Evolutionary conservation across 2,329 filamentous ascomycete genomes (phyloP).

Genomic region (Xylaria sp.): DNA sequence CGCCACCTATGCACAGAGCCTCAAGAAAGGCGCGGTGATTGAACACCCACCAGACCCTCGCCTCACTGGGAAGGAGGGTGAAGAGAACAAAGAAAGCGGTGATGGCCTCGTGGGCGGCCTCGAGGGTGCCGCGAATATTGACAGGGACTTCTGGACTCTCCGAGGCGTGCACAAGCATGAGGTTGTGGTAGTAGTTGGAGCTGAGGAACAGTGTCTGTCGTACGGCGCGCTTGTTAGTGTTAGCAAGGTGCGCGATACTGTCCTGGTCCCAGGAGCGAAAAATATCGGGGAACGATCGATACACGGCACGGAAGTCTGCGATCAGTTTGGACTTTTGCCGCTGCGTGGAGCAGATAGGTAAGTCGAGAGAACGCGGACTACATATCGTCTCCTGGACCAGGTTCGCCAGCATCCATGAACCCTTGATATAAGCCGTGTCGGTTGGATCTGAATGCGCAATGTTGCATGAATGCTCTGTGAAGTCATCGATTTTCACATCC

Average conservation of each 20-base stretch:
- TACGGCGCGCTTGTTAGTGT: conserved; percentile 59
- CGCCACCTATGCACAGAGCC: conserved; percentile 61
- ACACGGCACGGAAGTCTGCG: conserved; percentile 63
- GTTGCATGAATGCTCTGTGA: conserved; percentile 56
- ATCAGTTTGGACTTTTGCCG: conserved; percentile 66
- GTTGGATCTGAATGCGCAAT: conserved; percentile 57
- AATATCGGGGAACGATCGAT: conserved; percentile 64
- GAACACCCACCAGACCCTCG: conserved; percentile 79
- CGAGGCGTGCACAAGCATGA: conserved; percentile 72
- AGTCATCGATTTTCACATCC: conserved; percentile 69
- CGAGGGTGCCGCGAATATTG: conserved; percentile 64
- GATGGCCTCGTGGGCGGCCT: conserved; percentile 71
- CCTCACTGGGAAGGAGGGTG: conserved; percentile 62
- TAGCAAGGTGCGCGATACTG: conserved; percentile 52
- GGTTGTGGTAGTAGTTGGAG: conserved; percentile 78
- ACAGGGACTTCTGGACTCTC: conserved; percentile 59
- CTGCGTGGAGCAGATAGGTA: conserved; percentile 64
- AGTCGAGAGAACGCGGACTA: conserved; percentile 65
- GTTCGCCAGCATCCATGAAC: conserved; percentile 74
- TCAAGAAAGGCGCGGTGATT: conserved; percentile 77
- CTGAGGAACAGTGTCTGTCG: conserved; percentile 72
- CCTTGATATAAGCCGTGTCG: conserved; percentile 66
- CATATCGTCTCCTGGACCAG: conserved; percentile 73
- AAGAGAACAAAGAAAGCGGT: conserved; percentile 70
- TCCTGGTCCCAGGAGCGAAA: conserved; percentile 64